Conservation (phyloP, 192 early-diverging fungal genomes). For the Cetraspora pellucida region DNA sequence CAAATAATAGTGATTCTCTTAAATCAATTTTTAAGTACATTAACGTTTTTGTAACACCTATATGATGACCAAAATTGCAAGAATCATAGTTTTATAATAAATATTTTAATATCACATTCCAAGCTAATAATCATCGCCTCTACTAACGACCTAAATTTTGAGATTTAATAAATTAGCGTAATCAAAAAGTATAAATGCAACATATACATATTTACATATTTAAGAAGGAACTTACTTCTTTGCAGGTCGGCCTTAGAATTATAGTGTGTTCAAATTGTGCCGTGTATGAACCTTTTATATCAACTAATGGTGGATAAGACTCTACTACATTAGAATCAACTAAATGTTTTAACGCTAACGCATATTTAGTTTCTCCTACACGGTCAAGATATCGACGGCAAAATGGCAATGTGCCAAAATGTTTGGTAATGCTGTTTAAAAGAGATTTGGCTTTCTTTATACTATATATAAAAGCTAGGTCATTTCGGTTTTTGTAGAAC, state of each 20-base stretch:
- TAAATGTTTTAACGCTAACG: slow-evolving; percentile 81
- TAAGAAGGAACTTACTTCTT: slow-evolving; percentile 65
- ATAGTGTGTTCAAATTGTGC: slow-evolving; percentile 98
- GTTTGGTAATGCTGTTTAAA: slow-evolving; percentile 79
- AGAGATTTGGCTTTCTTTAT: slow-evolving; percentile 74
- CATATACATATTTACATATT: neutral
- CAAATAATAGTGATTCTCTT: no score
- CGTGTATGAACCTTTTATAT: slow-evolving; percentile 85
- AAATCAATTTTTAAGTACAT: no score
- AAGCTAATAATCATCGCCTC: slow-evolving; percentile 45
- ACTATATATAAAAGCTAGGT: slow-evolving; percentile 38
- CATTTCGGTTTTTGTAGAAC: neutral
- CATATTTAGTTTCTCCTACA: slow-evolving; percentile 87
- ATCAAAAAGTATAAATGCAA: neutral
- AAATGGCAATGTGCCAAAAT: slow-evolving; percentile 94
- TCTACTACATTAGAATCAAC: slow-evolving; percentile 82
- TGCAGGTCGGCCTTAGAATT: slow-evolving; percentile 83
- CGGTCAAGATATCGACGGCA: slow-evolving; percentile 96
- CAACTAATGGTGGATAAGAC: slow-evolving; percentile 87
- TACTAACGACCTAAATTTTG: slow-evolving; percentile 37
- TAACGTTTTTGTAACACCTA: no score
- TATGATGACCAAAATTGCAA: no score
- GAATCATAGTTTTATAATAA: neutral
- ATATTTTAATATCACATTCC: slow-evolving; percentile 1
- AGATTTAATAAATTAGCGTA: neutral